These are phyloP conservation scores for Coelastrella sp. DNA, from an alignment of 139 green algal species.

Conservation along the genomic window DNA sequence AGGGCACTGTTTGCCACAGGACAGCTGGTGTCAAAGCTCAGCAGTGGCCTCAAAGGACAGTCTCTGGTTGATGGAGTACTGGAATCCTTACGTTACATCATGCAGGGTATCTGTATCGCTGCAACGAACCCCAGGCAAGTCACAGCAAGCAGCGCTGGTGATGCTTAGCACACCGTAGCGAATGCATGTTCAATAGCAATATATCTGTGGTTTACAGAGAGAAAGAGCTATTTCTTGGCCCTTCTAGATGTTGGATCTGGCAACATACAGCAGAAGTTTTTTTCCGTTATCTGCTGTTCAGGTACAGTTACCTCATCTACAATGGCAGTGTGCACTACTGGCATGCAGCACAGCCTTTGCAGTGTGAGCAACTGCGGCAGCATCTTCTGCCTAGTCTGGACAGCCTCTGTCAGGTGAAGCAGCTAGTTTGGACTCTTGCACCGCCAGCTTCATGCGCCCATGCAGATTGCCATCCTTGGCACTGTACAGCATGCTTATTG, in stretches of 20 bases:
- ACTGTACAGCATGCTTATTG: too few relatives aligned
- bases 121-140: conserved; percentile 50
- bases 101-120: conserved; percentile 56
- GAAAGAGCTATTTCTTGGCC: too few relatives aligned
- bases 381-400: conserved; percentile 66
- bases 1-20: conserved; percentile 61
- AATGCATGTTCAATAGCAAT: too few relatives aligned
- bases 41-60: conserved; percentile 59
- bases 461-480: too few relatives aligned
- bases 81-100: conserved; percentile 61
- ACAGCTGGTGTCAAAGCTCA: conserved; percentile 58
- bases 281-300: conserved; percentile 7
- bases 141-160: background rate
- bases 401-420: conserved; percentile 51
- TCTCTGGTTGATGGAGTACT: conserved; percentile 61
- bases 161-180: too few relatives aligned
- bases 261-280: background rate
- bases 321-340: conserved; percentile 75
- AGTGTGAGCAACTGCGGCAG: conserved; percentile 58
- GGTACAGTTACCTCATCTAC: conserved; percentile 74
- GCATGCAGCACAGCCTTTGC: conserved; percentile 65
- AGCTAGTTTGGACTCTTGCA: background rate
- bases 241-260: too few relatives aligned
- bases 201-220: too few relatives aligned
- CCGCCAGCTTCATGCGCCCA: too few relatives aligned